Percentiles rank a stretch among this genome's conserved stretches.
Conservation (phyloP, 2,329 filamentous ascomycete species). For the Alternaria sp. region DNA sequence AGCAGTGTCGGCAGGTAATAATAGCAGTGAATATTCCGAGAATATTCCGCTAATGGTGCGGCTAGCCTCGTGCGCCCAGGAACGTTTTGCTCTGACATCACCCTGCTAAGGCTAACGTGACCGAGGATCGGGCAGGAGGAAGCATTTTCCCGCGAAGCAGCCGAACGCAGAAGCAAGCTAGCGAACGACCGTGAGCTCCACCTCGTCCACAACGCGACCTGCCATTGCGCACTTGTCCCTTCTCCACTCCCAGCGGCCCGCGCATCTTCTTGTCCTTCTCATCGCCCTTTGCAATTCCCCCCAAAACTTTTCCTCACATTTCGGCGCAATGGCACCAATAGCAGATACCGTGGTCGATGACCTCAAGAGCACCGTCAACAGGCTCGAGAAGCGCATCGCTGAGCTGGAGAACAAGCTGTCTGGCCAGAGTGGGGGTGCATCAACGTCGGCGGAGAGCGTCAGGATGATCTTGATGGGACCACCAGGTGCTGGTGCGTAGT, state of each 20-base stretch:
- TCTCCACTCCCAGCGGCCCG: conserved; percentile 25
- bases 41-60: background rate
- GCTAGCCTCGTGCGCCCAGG: conserved; percentile 4
- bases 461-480: conserved; percentile 98
- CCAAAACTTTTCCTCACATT: conserved; percentile 18
- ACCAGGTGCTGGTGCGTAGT: conserved; percentile 86
- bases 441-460: conserved; percentile 68
- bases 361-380: conserved; percentile 83
- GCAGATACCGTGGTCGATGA: conserved; percentile 81
- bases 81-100: conserved; percentile 16
- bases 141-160: conserved; percentile 23
- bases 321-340: conserved; percentile 79
- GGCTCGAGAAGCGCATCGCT: conserved; percentile 86
- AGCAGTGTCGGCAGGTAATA: background rate
- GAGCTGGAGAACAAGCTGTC: conserved; percentile 79
- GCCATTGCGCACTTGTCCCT: conserved; percentile 35
- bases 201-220: conserved; percentile 19
- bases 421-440: conserved; percentile 42
- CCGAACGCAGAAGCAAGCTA: conserved; percentile 14
- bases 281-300: conserved; percentile 17
- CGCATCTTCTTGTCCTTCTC: conserved; percentile 20
- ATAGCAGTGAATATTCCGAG: background rate
- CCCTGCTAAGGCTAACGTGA: conserved; percentile 8
- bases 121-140: conserved; percentile 22
- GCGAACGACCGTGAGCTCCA: conserved; percentile 19